Base-by-base conservation (phyloP, 345 rosid species). In the Gossypioides kirkii region DNA sequence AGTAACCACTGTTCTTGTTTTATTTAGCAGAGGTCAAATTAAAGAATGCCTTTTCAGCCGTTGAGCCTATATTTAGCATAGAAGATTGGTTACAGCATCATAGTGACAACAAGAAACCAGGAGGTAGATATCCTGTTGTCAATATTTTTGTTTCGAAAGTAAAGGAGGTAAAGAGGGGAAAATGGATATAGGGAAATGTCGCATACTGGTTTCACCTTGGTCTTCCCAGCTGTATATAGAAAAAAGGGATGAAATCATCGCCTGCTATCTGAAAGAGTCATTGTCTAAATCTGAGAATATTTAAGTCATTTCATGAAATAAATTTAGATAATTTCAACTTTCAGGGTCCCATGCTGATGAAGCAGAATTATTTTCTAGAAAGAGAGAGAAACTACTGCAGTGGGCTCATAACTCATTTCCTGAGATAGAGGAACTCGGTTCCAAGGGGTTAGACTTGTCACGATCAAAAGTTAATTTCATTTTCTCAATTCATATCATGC, bases 331-430 rank as follows among this genome's bases (percentile, higher is more conserved):
- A 58, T 72, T 73, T 69, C 70, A 69, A 73, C 64, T 79, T 70
- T 64, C 87, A 82, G 93, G 83, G 71, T 73, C 74, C 82, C 76
- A 28, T 60, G 68, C 77, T 73, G 77, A 74, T 63, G 75, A 61
- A 55, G 80, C 38, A 16, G 86, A 81, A 36, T 42, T 86, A 28
- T 93, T 91, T 72, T 79, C 81, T 49, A 69, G 58, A 69, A 89
- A 84, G 87, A 87, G 91, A 77, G 77, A 80, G 72, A 87, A 76
- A 70, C 85, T 93, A 68, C 80, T 22, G 50, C 87, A 81, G 55
- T 84, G 84, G 91, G 86, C 73, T 45, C 79, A 81, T 50, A 77
- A 82, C 42, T 82, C 88, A 69, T 77, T 75, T 80, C 79, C 91
- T 79, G 87, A 82, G 80, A 52, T 79, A 23, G 73, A 80, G 47